These are phyloP conservation scores for Oryza rufipogon DNA, from an alignment of 176 grass and related monocot species.

Conservation along the genomic window DNA sequence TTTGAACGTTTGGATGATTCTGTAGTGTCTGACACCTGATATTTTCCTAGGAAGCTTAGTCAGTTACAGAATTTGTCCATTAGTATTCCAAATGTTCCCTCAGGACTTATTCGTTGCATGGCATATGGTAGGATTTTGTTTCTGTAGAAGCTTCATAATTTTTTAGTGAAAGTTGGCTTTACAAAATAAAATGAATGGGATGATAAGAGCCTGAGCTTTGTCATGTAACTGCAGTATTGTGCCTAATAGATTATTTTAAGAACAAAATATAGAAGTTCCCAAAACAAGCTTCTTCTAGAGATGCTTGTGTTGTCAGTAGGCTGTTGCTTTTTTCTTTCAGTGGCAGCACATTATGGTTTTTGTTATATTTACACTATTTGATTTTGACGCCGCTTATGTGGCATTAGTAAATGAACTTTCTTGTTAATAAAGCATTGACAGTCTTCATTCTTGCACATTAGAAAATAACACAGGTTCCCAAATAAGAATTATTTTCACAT, in stretches of 20 bases:
- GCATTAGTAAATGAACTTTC: not conserved
- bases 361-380: not conserved
- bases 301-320: not conserved
- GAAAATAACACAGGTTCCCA: not conserved
- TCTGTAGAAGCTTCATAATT: not conserved
- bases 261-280: not conserved
- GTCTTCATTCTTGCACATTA: not conserved
- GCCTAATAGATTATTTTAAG: not conserved
- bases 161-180: slow-evolving; percentile 4
- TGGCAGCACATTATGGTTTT: not conserved
- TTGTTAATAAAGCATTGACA: not conserved
- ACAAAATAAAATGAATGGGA: not conserved
- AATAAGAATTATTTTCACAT: not conserved
- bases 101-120: not conserved
- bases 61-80: not conserved
- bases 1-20: not conserved
- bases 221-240: not conserved
- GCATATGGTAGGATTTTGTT: slow-evolving; percentile 12
- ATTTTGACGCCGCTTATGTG: not conserved
- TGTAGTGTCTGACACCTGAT: not conserved
- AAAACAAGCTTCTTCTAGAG: slow-evolving; percentile 6
- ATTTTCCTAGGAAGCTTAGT: not conserved
- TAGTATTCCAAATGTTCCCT: slow-evolving; percentile 2
- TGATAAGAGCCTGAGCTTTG: not conserved
- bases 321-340: not conserved